Evolutionary conservation across 2,329 filamentous ascomycete genomes (phyloP).

Genomic region (Graphilbum sp.): DNA sequence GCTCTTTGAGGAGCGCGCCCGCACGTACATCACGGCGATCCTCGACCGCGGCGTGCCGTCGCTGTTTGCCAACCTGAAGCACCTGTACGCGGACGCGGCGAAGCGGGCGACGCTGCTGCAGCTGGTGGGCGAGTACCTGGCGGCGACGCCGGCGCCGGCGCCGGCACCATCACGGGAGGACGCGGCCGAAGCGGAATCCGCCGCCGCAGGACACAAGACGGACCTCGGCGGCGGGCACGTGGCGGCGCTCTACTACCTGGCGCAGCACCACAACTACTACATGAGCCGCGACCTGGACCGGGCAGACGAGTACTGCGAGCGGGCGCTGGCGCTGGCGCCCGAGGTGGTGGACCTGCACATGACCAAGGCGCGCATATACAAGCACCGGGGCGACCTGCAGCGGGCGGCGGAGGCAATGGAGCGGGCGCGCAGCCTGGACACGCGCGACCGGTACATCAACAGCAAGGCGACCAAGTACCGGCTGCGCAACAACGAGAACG

Average conservation of each 20-base stretch:
- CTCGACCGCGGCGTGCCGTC: conserved; percentile 87
- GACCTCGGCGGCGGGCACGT: conserved; percentile 48
- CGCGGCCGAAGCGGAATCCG: not conserved
- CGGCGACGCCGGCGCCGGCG: conserved; percentile 18
- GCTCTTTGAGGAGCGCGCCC: conserved; percentile 61
- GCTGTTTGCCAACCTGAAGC: conserved; percentile 91
- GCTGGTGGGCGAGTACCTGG: conserved; percentile 63
- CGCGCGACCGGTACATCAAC: conserved; percentile 93
- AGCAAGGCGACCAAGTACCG: conserved; percentile 96
- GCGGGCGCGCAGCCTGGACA: conserved; percentile 66
- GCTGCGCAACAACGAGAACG: conserved; percentile 79
- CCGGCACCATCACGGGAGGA: not conserved
- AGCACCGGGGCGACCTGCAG: conserved; percentile 65
- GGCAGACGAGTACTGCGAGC: conserved; percentile 68
- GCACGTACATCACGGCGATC: conserved; percentile 68
- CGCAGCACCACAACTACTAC: conserved; percentile 92
- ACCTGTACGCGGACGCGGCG: conserved; percentile 61
- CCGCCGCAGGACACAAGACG: conserved; percentile 19
- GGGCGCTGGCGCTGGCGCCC: conserved; percentile 62
- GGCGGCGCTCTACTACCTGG: conserved; percentile 80
- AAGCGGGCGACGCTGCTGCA: conserved; percentile 67
- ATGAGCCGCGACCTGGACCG: conserved; percentile 70
- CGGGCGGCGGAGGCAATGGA: conserved; percentile 84
- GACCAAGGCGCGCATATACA: conserved; percentile 89
- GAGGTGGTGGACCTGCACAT: conserved; percentile 83